Percentiles rank a stretch among this genome's conserved stretches.
Evolutionary conservation across 768 basidiomycete species (phyloP).

Genomic region (Scleroderma citrinum): DNA sequence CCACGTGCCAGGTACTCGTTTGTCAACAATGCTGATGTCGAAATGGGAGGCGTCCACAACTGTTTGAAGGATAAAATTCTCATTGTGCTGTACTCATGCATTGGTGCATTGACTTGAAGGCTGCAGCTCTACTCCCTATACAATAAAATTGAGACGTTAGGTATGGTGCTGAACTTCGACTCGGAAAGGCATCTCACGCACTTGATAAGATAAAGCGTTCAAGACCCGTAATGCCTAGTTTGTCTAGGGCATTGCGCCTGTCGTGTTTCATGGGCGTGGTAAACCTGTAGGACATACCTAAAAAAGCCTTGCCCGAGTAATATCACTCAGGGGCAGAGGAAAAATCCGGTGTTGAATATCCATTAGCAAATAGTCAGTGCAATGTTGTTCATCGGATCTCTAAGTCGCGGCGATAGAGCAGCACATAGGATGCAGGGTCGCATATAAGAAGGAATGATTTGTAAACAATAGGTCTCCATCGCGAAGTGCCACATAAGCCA

Average conservation of each 20-base stretch:
- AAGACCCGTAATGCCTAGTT: conserved; percentile 11
- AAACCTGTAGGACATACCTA: conserved; percentile 6
- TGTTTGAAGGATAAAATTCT: no score
- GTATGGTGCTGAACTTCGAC: neutral
- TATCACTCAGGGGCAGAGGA: conserved; percentile 23
- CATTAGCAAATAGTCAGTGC: conserved; percentile 2
- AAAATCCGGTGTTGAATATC: conserved; percentile 11
- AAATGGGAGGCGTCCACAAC: no score
- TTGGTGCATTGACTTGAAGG: no score
- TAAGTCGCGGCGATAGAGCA: conserved; percentile 23
- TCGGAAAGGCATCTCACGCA: conserved; percentile 13
- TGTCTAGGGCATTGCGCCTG: conserved; percentile 18
- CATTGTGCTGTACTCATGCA: no score
- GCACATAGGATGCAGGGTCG: conserved; percentile 17
- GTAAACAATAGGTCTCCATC: conserved; percentile 10
- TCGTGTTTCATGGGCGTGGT: conserved; percentile 12
- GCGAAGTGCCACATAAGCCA: neutral
- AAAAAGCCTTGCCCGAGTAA: conserved; percentile 14
- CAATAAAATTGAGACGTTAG: neutral
- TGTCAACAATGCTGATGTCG: conserved; percentile 1
- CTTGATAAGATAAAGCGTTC: conserved; percentile 20
- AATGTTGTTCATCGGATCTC: conserved; percentile 9
- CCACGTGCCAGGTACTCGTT: conserved; percentile 8
- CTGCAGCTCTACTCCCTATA: no score
- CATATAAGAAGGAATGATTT: conserved; percentile 12